Base-by-base conservation (phyloP, 371 early-diverging fungal genomes). In the Apophysomyces variabilis region DNA sequence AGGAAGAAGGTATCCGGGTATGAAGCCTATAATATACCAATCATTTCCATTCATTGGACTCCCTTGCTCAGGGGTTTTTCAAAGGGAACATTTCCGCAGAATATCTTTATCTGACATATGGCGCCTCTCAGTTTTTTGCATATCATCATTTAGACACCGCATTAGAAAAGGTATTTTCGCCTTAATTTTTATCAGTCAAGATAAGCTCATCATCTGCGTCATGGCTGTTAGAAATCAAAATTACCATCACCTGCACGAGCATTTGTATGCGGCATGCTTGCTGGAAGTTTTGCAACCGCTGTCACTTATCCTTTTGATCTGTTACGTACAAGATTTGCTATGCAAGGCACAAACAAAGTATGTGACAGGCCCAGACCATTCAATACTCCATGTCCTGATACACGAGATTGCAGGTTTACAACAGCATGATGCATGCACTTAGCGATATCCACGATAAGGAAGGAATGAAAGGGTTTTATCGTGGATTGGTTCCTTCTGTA, bases 71-170 rank as follows among this genome's bases (percentile, higher is more conserved):
- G 87, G 96, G 91, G 3, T 78, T 96, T 14, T 98, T 94, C 88
- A 97, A 97, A 70, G 98, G 98, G 50, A 98, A 98, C 63, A 71
- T 92, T 76, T 85, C 95, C 1, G 98, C 97, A 4, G 94, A 92
- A 71, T 93, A 92, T 66, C 84, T 97, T 13, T 97, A 97, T 74
- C 68, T 96, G 56, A 78, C 91, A 0, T 98, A 97, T 68, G 93
- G 95, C 35, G 93, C 92, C 4, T 80, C 89, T 14, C 96, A 98
- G 77, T 97, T 98, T 66, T 82, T 88, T 64, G 78, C 88, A 1
- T 95, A 92, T 67, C 78, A 88, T 60, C 80, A 77, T 54, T 57
- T 78, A n/a, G 78, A 80, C 36, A 65, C 57, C n/a, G 47, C 44
- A 3, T 37, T 80, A 18, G 81, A 80, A 38, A 66, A 38, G 21